Base-by-base conservation (phyloP, 2,329 filamentous ascomycete genomes). In the Colletotrichum chlorophyti region DNA sequence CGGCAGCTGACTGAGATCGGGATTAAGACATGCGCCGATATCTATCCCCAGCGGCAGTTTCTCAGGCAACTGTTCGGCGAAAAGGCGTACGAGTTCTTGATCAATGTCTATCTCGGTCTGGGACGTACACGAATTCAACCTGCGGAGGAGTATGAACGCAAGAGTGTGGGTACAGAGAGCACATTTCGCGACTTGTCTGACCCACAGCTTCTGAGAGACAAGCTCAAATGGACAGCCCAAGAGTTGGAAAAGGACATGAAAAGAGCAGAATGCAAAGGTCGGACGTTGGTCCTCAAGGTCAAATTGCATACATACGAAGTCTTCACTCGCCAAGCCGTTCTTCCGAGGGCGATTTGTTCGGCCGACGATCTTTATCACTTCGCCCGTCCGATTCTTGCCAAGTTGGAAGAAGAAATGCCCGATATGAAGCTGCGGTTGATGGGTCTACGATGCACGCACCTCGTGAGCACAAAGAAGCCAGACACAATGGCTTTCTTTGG, bases 291-390 rank as follows among this genome's bases (percentile, higher is more conserved):
- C 19, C 77, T 99, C 31, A 99, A 99, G 72, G 83, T 97, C 63
- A 99, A 99, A 71, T 77, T 98, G 7, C 91, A 97, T 70, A 97
- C 93, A 0, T 99, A 94, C 66, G 93, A 98, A 72, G 91, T 97
- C 17, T 83, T 91, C 48, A 96, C 93, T 0, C 83, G 95, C 27
- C 95, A 99, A 70, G 83, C 85, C 6, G 85, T 90, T 4, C 83
- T 88, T 2, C 89, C 91, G 0, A 90, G 88, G 63, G 87, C 93
- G 0, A 81, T 97, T 1, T 83, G 76, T 45, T 77, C 83, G 6
- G 89, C 92, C 1, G 89, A 94, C 35, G 95, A 99, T 66, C 75
- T 99, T 4, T 98, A 94, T 74, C 87, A 84, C 50, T 91, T 87
- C 67, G 82, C 91, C 0, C 71, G 97, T 1, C 93, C 93, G 0